Conservation (phyloP, 495 filamentous ascomycete species). For the Podospora pseudoanserina region DNA sequence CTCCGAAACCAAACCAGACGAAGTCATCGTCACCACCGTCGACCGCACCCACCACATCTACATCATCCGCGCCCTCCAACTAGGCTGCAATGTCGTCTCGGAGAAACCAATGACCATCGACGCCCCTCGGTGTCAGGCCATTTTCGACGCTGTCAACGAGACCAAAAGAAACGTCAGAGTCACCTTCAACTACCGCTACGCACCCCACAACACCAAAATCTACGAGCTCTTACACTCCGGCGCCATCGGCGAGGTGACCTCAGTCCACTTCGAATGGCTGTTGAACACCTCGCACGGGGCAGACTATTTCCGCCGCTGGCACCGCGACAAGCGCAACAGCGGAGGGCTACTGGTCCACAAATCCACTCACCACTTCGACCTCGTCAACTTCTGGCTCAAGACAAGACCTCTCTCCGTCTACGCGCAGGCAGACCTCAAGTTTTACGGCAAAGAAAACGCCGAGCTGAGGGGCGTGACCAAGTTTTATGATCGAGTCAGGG, state of each 20-base stretch:
- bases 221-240: slow-evolving; percentile 46
- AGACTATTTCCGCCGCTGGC: slow-evolving; percentile 61
- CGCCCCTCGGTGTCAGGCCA: slow-evolving; percentile 48
- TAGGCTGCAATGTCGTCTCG: slow-evolving; percentile 54
- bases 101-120: slow-evolving; percentile 61
- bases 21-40: slow-evolving; percentile 56
- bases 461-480: slow-evolving; percentile 37
- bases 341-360: slow-evolving; percentile 53
- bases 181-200: slow-evolving; percentile 52
- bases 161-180: slow-evolving; percentile 42
- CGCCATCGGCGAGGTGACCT: slow-evolving; percentile 51
- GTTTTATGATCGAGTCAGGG: slow-evolving; percentile 40
- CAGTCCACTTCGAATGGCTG: slow-evolving; percentile 59
- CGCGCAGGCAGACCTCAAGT: slow-evolving; percentile 45
- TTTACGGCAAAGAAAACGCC: slow-evolving; percentile 48
- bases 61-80: slow-evolving; percentile 52
- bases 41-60: slow-evolving; percentile 57
- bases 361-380: slow-evolving; percentile 50
- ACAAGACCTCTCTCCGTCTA: slow-evolving; percentile 44
- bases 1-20: slow-evolving; percentile 49
- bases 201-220: slow-evolving; percentile 50
- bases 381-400: slow-evolving; percentile 51
- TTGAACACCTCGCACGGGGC: slow-evolving; percentile 58
- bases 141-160: slow-evolving; percentile 42
- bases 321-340: slow-evolving; percentile 55